These are phyloP conservation scores for Diplotaxis tenuifolia DNA, from an alignment of 345 rosid genomes.

Conservation along the genomic window DNA sequence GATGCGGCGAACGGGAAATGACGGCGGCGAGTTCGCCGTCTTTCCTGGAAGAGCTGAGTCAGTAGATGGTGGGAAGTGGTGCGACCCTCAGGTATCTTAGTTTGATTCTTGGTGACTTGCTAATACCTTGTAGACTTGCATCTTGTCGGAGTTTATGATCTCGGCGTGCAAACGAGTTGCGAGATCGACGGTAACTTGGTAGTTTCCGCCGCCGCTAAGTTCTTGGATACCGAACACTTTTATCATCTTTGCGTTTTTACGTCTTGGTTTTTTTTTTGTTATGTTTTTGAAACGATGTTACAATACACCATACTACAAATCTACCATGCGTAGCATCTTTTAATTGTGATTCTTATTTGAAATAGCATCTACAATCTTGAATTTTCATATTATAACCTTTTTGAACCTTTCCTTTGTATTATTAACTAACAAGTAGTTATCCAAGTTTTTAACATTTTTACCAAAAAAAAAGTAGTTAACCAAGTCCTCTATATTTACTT, in stretches of 20 bases:
- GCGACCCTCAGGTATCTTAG: background rate
- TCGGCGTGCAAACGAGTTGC: background rate
- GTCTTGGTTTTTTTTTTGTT: background rate
- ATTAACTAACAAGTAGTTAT: too few species aligned
- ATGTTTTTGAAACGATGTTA: background rate
- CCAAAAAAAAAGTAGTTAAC: too few species aligned
- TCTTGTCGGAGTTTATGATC: slow-evolving; percentile 3
- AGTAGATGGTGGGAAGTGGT: background rate
- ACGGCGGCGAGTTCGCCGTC: background rate
- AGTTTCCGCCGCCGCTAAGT: background rate
- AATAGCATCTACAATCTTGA: too few species aligned
- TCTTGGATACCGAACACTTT: background rate
- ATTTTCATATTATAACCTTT: too few species aligned
- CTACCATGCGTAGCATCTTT: background rate
- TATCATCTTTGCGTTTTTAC: background rate
- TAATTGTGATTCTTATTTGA: background rate
- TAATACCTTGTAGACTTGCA: background rate
- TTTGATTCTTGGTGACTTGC: background rate
- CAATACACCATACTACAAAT: background rate
- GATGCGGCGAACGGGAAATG: background rate
- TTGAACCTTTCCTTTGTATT: too few species aligned
- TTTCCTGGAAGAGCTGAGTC: background rate
- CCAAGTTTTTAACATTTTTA: too few species aligned
- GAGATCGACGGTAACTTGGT: background rate
- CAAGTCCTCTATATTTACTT: too few species aligned